Evolutionary conservation across 345 rosid genomes (phyloP).

Genomic region (Salix exigua): DNA sequence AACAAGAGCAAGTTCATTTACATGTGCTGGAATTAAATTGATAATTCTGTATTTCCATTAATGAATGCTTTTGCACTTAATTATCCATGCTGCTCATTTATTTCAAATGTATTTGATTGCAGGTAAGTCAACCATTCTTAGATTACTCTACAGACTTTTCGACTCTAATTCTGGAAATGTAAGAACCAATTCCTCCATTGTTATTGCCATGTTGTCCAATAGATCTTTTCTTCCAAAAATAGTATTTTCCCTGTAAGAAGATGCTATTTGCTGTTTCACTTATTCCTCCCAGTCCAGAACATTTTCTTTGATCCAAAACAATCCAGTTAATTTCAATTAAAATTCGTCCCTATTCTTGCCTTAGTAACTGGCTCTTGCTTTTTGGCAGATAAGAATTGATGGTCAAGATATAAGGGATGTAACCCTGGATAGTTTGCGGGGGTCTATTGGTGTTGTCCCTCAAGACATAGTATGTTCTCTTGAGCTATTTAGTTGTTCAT

Average conservation of each 20-base stretch:
- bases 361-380: not conserved
- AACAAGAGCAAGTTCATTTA: not conserved
- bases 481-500: constrained; percentile 3
- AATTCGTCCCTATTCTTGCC: not conserved
- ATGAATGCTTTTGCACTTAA: not conserved
- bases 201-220: not conserved
- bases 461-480: constrained; percentile 81
- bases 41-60: not conserved
- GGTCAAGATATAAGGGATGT: constrained; percentile 84
- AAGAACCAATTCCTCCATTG: constrained; percentile 30
- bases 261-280: not conserved
- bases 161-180: constrained; percentile 79
- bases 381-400: constrained; percentile 65
- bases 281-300: not conserved
- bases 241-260: not conserved
- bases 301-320: constrained; percentile 3
- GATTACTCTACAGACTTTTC: constrained; percentile 85
- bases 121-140: constrained; percentile 95
- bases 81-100: constrained; percentile 16
- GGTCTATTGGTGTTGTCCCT: constrained; percentile 84
- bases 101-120: constrained; percentile 35
- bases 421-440: constrained; percentile 66
- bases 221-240: not conserved
- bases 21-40: not conserved
- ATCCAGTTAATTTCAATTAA: not conserved